phyloP scores from a whole-genome alignment of 202 grass and related monocot genomes.

The Cymbopogon flexuosus region DNA sequence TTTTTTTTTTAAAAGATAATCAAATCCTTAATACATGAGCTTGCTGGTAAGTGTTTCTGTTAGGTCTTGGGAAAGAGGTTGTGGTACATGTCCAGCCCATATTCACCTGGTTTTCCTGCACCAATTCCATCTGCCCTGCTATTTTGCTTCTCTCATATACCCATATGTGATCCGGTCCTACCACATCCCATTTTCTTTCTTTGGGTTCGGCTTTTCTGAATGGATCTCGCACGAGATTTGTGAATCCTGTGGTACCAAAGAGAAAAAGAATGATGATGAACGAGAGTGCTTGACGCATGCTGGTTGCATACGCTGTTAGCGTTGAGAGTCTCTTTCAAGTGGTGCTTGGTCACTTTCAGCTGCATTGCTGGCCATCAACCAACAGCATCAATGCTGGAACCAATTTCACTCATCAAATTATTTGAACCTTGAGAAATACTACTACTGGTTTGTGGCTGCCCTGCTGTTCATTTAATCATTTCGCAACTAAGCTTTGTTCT shows the following conservation, averaged over 20 bases:
- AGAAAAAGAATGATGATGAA: background rate
- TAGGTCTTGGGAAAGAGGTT: background rate
- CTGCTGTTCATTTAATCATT: background rate
- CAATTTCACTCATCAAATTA: too few species aligned
- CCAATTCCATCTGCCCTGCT: conserved; percentile 12
- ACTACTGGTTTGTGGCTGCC: background rate
- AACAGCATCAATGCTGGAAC: too few species aligned
- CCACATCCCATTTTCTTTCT: background rate
- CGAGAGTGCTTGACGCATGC: background rate
- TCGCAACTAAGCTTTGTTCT: background rate
- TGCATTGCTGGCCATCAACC: too few species aligned
- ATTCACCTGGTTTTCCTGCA: background rate
- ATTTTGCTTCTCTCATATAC: background rate
- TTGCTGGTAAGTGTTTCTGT: conserved; percentile 12
- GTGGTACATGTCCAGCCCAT: background rate
- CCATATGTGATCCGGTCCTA: conserved; percentile 12
- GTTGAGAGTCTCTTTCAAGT: too few species aligned
- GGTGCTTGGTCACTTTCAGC: too few species aligned
- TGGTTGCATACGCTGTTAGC: too few species aligned
- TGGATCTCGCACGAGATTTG: conserved; percentile 9
- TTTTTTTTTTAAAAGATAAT: background rate
- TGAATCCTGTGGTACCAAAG: background rate
- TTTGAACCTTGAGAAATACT: too few species aligned
- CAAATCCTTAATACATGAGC: background rate
- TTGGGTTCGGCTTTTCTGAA: conserved; percentile 3